These are phyloP conservation scores for Rhodotorula glutinis DNA, from an alignment of 1,284 basidiomycete species.

Conservation along the genomic window DNA sequence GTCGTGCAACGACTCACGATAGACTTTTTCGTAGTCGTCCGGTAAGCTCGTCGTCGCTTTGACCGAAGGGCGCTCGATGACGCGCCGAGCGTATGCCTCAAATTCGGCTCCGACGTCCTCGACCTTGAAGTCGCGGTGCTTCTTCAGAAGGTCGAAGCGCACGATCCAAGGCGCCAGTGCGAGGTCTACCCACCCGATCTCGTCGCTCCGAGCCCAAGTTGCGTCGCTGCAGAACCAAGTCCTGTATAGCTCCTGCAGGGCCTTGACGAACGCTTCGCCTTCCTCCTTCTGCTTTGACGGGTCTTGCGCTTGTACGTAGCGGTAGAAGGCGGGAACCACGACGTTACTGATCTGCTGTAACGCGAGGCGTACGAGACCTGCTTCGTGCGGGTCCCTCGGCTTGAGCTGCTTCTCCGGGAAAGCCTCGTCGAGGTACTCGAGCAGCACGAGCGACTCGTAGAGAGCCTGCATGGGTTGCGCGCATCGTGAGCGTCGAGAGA, in stretches of 20 bases:
- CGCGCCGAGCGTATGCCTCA: slow-evolving; percentile 53
- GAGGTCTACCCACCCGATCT: slow-evolving; percentile 31
- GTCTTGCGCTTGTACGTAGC: slow-evolving; percentile 39
- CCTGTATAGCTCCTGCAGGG: slow-evolving; percentile 23
- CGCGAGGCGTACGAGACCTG: slow-evolving; percentile 17
- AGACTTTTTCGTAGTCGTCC: slow-evolving; percentile 57
- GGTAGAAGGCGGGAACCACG: slow-evolving; percentile 39
- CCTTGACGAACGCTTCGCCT: slow-evolving; percentile 23
- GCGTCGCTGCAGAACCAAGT: slow-evolving; percentile 17
- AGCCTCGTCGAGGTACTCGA: slow-evolving; percentile 61
- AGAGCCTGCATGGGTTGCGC: slow-evolving; percentile 49
- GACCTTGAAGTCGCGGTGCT: slow-evolving; percentile 57
- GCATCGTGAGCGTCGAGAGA: not conserved
- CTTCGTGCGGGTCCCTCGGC: slow-evolving; percentile 8
- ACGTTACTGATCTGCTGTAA: slow-evolving; percentile 43
- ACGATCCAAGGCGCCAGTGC: slow-evolving; percentile 36
- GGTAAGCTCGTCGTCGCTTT: slow-evolving; percentile 55
- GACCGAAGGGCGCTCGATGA: slow-evolving; percentile 56
- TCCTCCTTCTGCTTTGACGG: slow-evolving; percentile 21
- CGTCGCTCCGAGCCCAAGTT: slow-evolving; percentile 20
- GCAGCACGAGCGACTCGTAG: slow-evolving; percentile 61
- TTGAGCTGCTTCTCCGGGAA: slow-evolving; percentile 6
- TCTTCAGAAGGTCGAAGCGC: slow-evolving; percentile 40
- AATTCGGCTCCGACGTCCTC: slow-evolving; percentile 54
- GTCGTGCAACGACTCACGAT: slow-evolving; percentile 36